Evolutionary conservation across 1,284 basidiomycete genomes (phyloP).

Genomic region (Tylopilus sp.): DNA sequence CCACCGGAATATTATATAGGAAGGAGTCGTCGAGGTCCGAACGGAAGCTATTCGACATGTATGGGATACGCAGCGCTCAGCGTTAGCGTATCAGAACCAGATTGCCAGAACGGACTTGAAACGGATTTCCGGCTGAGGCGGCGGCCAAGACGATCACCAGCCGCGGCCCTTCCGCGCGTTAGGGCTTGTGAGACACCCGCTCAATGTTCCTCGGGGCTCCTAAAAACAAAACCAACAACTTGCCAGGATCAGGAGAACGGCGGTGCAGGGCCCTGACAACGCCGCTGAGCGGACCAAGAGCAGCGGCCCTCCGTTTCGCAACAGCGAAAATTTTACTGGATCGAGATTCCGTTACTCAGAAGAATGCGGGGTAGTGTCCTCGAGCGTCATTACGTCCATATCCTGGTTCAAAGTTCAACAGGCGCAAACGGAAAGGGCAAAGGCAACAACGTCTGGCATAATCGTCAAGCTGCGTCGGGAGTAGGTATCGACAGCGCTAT

Average conservation of each 20-base stretch:
- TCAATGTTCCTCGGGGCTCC: constrained; percentile 9
- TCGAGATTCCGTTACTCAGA: constrained; percentile 31
- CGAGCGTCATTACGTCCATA: constrained; percentile 9
- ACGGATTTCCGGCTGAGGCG: not conserved
- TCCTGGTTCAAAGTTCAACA: too few species aligned
- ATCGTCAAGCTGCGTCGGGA: constrained; percentile 17
- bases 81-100: not conserved
- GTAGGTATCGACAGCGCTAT: constrained; percentile 33
- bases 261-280: constrained; percentile 28
- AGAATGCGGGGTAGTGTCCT: constrained; percentile 9
- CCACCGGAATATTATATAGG: constrained; percentile 1
- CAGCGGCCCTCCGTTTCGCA: constrained; percentile 31
- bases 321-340: constrained; percentile 27
- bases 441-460: constrained; percentile 27
- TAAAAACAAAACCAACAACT: constrained; percentile 6
- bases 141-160: not conserved
- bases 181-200: constrained; percentile 6
- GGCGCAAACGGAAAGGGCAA: constrained; percentile 12
- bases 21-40: constrained; percentile 6
- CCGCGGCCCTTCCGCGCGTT: constrained; percentile 30
- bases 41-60: too few species aligned
- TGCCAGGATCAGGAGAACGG: constrained; percentile 11
- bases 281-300: constrained; percentile 29
- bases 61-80: not conserved
- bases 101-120: not conserved